Conservation (phyloP, 2,329 filamentous ascomycete genomes). For the Penicillium palitans region DNA sequence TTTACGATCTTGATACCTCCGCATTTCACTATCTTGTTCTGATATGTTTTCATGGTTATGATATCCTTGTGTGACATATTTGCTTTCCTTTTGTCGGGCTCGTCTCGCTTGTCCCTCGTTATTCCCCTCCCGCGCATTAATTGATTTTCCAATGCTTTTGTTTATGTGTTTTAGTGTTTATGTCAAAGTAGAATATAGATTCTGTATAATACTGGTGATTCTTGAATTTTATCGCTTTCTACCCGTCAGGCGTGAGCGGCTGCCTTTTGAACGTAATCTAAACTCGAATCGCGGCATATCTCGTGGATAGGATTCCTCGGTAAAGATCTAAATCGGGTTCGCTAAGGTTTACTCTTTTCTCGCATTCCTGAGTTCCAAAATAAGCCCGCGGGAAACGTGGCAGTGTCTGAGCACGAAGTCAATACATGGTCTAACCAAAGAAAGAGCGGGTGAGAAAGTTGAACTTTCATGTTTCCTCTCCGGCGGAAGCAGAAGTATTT, state of each 20-base stretch:
- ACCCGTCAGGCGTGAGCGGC: not conserved
- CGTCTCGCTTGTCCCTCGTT: not conserved
- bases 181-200: not conserved
- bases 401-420: conserved; percentile 1
- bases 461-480: too few relatives aligned
- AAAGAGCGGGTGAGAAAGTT: not conserved
- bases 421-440: not conserved
- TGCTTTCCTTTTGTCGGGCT: not conserved
- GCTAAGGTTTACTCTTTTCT: not conserved
- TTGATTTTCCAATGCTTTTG: not conserved
- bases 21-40: conserved; percentile 8
- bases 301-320: not conserved
- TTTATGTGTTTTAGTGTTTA: not conserved
- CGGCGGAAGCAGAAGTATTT: not conserved
- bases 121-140: not conserved
- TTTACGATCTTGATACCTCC: conserved; percentile 26
- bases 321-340: not conserved
- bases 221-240: not conserved
- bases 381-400: conserved; percentile 8
- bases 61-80: conserved; percentile 4
- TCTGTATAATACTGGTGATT: conserved; percentile 1
- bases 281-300: not conserved
- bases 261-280: not conserved
- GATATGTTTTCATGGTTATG: conserved; percentile 2
- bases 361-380: conserved; percentile 4